Base-by-base conservation (phyloP, 441 rosid species). In the Populus hybrid region DNA sequence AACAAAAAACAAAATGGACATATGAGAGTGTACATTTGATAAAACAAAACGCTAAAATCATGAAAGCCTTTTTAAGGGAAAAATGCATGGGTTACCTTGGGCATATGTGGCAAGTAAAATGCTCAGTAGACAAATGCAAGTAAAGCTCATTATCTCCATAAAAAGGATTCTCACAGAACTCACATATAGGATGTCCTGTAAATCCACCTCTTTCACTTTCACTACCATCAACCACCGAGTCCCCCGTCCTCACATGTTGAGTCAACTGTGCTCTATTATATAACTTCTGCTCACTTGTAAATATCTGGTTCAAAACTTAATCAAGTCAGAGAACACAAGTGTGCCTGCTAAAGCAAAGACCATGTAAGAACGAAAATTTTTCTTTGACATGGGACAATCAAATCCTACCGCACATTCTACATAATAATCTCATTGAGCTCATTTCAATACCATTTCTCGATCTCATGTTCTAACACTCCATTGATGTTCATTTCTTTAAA, bases 161-260 rank as follows among this genome's bases (percentile, higher is more conserved):
- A 72, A 92, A 90, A 0, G 93, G 94, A 69, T 82, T 86, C 81
- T 76, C 85, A 81, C 97, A 94, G 82, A 94, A 94, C 78, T 92
- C 92, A 84, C 97, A 94, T 59, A 79, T 75, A 16, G 98, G 98
- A 87, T 94, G 98, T 11, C 98, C 98, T 77, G 78, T 75, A 46
- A 94, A 92, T 67, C 98, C 95, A 79, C 95, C 95, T 83, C 96
- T 89, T 78, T 94, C 97, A 82, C 92, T 90, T 81, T 92, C 97
- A 81, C 77, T 88, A n/a, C n/a, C n/a, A n/a, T n/a, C n/a, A n/a
- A 46, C 97, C 81, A 82, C 95, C n/a, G 95, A 87, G 74, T 91
- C 97, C 78, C 96, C 98, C 16, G 92, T 87, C 72, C 32, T 85
- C 78, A 90, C 90, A 75, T 94, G 98, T 75, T 90, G 93, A 76